Evolutionary conservation across 345 rosid species (phyloP).

Genomic region (Crucihimalaya himalaica): DNA sequence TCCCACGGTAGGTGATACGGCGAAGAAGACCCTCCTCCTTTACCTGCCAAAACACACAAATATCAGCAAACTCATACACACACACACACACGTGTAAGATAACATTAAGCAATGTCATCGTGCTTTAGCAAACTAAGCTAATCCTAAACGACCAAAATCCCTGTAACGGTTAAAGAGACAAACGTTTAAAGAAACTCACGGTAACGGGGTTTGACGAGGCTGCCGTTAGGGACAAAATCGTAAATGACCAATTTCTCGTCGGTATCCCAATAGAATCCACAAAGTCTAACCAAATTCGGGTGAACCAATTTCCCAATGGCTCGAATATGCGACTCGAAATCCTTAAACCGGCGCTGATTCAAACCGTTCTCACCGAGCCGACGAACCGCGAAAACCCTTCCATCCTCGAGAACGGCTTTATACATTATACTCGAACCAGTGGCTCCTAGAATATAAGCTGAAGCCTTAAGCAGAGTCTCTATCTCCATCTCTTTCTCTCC

Average conservation of each 20-base stretch:
- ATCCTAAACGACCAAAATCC: background rate
- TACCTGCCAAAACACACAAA: slow-evolving; percentile 49
- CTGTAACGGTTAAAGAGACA: background rate
- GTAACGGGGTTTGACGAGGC: slow-evolving; percentile 84
- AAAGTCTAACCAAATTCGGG: slow-evolving; percentile 77
- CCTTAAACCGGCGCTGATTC: slow-evolving; percentile 65
- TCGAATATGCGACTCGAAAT: slow-evolving; percentile 75
- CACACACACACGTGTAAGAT: background rate
- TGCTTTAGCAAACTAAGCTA: slow-evolving; percentile 21
- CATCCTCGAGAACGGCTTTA: slow-evolving; percentile 88
- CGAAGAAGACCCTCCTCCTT: slow-evolving; percentile 61
- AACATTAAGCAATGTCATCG: background rate
- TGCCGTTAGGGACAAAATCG: slow-evolving; percentile 78
- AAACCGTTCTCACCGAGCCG: slow-evolving; percentile 69
- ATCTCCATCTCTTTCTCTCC: slow-evolving; percentile 72
- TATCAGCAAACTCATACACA: background rate
- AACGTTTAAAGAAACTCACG: slow-evolving; percentile 47
- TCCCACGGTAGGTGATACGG: slow-evolving; percentile 85
- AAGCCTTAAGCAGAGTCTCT: slow-evolving; percentile 75
- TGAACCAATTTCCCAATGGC: slow-evolving; percentile 78
- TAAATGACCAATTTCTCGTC: slow-evolving; percentile 79
- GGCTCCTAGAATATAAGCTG: slow-evolving; percentile 84
- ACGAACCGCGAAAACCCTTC: slow-evolving; percentile 75
- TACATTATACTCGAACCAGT: slow-evolving; percentile 90
- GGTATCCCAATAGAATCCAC: slow-evolving; percentile 76